Evolutionary conservation across 2,329 filamentous ascomycete species (phyloP).

Genomic region (Alternaria sp.): DNA sequence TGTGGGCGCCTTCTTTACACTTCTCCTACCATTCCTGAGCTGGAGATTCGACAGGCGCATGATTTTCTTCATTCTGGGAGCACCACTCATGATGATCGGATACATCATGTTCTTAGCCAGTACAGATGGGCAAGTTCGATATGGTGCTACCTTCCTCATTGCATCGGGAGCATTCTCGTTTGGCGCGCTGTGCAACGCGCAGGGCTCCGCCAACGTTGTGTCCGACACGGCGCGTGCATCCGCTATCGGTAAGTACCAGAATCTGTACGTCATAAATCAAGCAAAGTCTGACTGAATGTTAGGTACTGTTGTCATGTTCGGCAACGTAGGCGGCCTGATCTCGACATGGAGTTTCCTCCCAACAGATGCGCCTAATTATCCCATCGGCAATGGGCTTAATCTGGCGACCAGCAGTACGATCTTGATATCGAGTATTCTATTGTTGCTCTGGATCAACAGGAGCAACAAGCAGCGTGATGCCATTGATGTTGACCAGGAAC

Average conservation of each 20-base stretch:
- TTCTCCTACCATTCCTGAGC: constrained; percentile 66
- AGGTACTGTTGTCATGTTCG: constrained; percentile 71
- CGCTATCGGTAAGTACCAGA: constrained; percentile 59
- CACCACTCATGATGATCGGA: constrained; percentile 70
- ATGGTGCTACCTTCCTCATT: constrained; percentile 74
- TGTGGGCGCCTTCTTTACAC: constrained; percentile 70
- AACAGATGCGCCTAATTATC: constrained; percentile 69
- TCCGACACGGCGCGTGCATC: constrained; percentile 72
- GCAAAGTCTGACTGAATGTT: not conserved
- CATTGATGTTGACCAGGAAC: constrained; percentile 62
- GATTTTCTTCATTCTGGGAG: constrained; percentile 65
- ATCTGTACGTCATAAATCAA: not conserved
- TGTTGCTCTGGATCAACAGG: constrained; percentile 66
- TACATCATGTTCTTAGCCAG: constrained; percentile 73
- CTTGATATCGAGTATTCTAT: constrained; percentile 56
- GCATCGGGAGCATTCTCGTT: constrained; percentile 68
- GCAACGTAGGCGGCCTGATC: constrained; percentile 73
- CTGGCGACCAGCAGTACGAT: constrained; percentile 65
- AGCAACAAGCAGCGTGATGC: constrained; percentile 66
- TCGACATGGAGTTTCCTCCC: constrained; percentile 70
- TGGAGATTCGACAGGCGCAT: constrained; percentile 66
- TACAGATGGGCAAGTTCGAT: constrained; percentile 58
- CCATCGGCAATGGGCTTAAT: constrained; percentile 75
- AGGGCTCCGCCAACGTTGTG: constrained; percentile 73
- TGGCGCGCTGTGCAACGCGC: constrained; percentile 70